Base-by-base conservation (phyloP, 352 stramenopile species). In the Aphanomyces euteiches region DNA sequence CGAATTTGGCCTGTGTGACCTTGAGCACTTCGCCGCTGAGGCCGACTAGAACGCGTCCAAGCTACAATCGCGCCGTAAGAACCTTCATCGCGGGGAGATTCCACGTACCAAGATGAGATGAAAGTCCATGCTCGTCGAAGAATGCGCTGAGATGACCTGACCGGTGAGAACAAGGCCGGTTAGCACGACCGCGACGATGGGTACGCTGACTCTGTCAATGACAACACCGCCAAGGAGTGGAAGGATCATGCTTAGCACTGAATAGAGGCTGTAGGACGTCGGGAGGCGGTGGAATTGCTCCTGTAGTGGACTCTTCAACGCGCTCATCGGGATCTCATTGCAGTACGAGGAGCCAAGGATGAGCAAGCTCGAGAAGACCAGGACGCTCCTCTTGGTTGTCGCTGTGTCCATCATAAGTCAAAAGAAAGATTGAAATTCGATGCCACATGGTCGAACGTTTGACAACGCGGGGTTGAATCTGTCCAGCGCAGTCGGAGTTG, bases 261-360 rank as follows among this genome's bases (percentile, higher is more conserved):
- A 83, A 71, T 89, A 90, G 34, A 88, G 65, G 41, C 77, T 90
- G 75, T 92, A 92, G 37, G 90, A 72, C 37, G 89, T 43, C 12
- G 61, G 38, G 15, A 48, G 57, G 13, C 28, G 13, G 38, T 73
- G 37, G 15, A 78, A 77, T 28, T 75, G 73, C 47, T 76, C 60
- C 43, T 77, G 60, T 17, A 81, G 66, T 56, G 72, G 60, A 8
- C 47, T 60, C 50, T 81, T 66, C n/a, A 81, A 56, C 28, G 77
- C 75, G 28, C 40, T 53, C n/a, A n/a, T n/a, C 12, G 78, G 77
- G n/a, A 68, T 75, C 50, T 83, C 77, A 19, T 75, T 79, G 67
- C 67, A 77, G 65, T 78, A 83, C 54, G 79, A 78, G 53, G 40
- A 59, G 36, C 75, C 71, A 7, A 81, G 28, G 36, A 74, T 56